Conservation (phyloP, 176 grass and related monocot genomes). For the Ampelocalamus luodianensis region DNA sequence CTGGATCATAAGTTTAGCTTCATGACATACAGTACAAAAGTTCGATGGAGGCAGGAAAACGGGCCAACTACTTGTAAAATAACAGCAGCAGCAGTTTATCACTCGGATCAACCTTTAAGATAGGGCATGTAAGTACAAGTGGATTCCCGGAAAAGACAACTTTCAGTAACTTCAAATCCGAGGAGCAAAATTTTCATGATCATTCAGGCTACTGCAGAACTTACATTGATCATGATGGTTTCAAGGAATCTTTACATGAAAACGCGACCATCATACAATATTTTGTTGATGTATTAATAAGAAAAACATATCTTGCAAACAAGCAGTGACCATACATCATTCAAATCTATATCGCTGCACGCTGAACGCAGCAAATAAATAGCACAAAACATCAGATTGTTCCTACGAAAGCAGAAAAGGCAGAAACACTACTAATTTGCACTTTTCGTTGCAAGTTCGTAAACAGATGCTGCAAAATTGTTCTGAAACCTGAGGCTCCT, state of each 20-base stretch:
- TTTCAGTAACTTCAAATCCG: too few species aligned
- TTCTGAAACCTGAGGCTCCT: background rate
- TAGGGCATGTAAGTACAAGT: too few species aligned
- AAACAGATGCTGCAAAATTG: background rate
- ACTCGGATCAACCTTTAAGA: too few species aligned
- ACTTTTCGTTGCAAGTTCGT: background rate
- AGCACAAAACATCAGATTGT: background rate
- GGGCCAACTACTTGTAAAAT: too few species aligned
- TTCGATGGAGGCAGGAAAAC: too few species aligned
- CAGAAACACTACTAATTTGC: background rate
- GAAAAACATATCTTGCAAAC: background rate
- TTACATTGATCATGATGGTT: too few species aligned
- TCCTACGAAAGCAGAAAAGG: background rate
- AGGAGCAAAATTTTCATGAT: too few species aligned
- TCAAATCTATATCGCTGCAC: background rate
- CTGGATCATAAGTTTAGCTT: too few species aligned
- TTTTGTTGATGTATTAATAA: background rate
- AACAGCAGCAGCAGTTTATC: too few species aligned
- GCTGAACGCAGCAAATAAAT: background rate
- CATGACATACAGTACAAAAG: too few species aligned
- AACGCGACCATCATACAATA: background rate
- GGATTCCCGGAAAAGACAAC: too few species aligned
- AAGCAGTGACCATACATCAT: background rate
- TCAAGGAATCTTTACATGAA: background rate
- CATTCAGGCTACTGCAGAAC: too few species aligned